phyloP scores from a whole-genome alignment of 2,329 filamentous ascomycete genomes.

The Aspergillus jensenii region DNA sequence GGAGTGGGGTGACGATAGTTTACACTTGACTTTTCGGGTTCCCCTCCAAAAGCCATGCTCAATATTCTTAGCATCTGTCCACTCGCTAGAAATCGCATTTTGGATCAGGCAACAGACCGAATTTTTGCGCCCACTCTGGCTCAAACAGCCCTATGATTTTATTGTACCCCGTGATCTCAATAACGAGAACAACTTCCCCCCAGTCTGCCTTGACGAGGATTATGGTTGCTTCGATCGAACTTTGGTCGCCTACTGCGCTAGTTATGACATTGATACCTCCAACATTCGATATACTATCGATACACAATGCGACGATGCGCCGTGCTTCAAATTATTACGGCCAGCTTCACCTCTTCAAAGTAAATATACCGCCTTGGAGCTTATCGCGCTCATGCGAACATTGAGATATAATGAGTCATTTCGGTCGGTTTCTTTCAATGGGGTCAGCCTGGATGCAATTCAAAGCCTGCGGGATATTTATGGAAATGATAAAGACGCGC shows the following conservation, averaged over 20 bases:
- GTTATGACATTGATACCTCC: constrained; percentile 65
- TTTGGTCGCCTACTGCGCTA: constrained; percentile 67
- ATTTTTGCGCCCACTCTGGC: constrained; percentile 65
- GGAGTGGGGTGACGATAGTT: constrained; percentile 63
- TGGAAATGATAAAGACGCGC: constrained; percentile 63
- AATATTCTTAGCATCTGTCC: constrained; percentile 63
- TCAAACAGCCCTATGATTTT: constrained; percentile 62
- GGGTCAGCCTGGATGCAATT: constrained; percentile 63
- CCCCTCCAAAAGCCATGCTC: constrained; percentile 57
- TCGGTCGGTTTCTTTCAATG: constrained; percentile 65
- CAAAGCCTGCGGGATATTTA: constrained; percentile 61
- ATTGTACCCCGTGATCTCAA: constrained; percentile 58
- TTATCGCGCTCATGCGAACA: constrained; percentile 69
- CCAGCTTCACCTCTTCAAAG: constrained; percentile 50
- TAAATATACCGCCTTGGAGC: constrained; percentile 60
- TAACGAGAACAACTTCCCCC: constrained; percentile 49
- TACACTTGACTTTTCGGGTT: constrained; percentile 64
- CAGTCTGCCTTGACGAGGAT: constrained; percentile 55
- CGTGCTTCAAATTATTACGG: constrained; percentile 63
- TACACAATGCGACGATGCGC: constrained; percentile 63
- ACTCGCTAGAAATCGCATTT: constrained; percentile 64
- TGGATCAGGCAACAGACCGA: constrained; percentile 62
- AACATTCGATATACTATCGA: constrained; percentile 66
- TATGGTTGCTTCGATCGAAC: constrained; percentile 66
- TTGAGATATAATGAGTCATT: constrained; percentile 71